Base-by-base conservation (phyloP, 2,329 filamentous ascomycete genomes). In the Nigrospora oryzae region DNA sequence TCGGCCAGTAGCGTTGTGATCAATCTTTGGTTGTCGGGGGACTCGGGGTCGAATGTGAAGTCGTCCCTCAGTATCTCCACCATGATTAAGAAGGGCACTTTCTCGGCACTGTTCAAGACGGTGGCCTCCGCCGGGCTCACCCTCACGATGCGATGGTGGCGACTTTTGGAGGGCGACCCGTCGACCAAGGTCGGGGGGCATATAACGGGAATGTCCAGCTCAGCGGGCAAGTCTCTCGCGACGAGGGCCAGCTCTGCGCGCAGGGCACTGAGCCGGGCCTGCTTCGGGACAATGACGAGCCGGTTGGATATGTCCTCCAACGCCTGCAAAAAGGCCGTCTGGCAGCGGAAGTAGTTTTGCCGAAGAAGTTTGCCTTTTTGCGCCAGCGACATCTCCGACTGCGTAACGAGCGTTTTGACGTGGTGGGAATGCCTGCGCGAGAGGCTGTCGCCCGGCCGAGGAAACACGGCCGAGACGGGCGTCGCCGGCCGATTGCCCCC, bases 31-130 rank as follows among this genome's bases (percentile, higher is more conserved):
- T 93, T 93, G 50, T 88, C 83, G 28, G 76, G 70, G 1, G 81
- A 83, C 31, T 84, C 79, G 0, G 86, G 85, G 53, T 91, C 83
- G 55, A 93, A 93, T 32, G 83, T 83, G 57, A 93, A 91, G 56
- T 93, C 87, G 52, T 91, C 86, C 19, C 83, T 73, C 40, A 93
- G 66, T 17, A 93, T 82, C 59, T 93, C 87, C 3, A 91, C 79
- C 86, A 93, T 90, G 28, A 93, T 73, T 41, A 93, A 65, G 63
- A 89, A 93, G 1, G 87, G 87, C 38, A 93, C 87, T 59, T 89
- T 86, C 61, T 93, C 86, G 5, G 87, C 87, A 60, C 87, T 93
- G 63, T 93, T 93, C 42, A 93, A 67, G 44, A 90, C 88, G 1
- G 87, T 91, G 6, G 87, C 83, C 63, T 93, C 87, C 2, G 86